phyloP scores from a whole-genome alignment of 2,329 filamentous ascomycete genomes.

The Alternaria viburni region DNA sequence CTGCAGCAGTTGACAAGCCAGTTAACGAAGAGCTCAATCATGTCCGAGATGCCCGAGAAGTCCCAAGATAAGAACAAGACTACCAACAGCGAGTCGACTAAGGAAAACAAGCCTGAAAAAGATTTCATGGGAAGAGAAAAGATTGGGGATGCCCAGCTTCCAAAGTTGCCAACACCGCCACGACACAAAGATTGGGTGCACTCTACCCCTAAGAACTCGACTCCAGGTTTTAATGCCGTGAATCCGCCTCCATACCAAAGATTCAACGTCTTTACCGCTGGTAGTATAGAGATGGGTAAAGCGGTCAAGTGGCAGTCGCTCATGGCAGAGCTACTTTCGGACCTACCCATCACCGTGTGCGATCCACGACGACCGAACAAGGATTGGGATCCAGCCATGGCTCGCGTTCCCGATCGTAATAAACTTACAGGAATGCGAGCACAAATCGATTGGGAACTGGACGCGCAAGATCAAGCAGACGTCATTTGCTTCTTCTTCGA shows the following conservation, averaged over 20 bases:
- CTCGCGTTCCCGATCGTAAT: too few relatives aligned
- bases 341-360: constrained; percentile 60
- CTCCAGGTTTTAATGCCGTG: neutral
- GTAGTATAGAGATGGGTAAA: constrained; percentile 58
- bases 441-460: constrained; percentile 68
- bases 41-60: neutral
- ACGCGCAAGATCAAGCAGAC: constrained; percentile 60
- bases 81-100: neutral
- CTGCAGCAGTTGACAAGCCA: constrained; percentile 8
- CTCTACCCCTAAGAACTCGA: constrained; percentile 15
- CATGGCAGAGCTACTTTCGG: constrained; percentile 51
- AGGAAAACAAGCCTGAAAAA: too few relatives aligned
- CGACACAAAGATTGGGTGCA: constrained; percentile 22
- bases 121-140: too few relatives aligned
- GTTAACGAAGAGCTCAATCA: constrained; percentile 10
- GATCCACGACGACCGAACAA: constrained; percentile 63
- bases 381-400: constrained; percentile 58
- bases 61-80: neutral
- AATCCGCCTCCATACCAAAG: constrained; percentile 19
- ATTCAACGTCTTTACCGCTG: constrained; percentile 64
- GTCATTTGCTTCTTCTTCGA: constrained; percentile 66
- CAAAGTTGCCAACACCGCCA: too few relatives aligned
- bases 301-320: constrained; percentile 60
- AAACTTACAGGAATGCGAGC: neutral
- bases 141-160: too few relatives aligned